These are phyloP conservation scores for Thinopyrum elongatum DNA, from an alignment of 176 grass and related monocot species.

Conservation along the genomic window DNA sequence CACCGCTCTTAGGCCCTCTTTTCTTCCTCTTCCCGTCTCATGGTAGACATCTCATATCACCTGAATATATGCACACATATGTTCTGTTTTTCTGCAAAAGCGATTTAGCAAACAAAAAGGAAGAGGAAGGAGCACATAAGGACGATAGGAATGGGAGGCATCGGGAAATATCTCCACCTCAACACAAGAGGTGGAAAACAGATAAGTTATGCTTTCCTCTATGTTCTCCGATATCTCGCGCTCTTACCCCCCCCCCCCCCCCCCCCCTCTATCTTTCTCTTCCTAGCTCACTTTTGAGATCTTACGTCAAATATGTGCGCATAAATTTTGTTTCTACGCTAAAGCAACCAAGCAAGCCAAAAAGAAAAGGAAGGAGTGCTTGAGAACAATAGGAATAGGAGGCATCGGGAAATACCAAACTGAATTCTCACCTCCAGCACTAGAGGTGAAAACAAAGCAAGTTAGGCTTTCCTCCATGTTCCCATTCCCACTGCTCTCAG, in stretches of 20 bases:
- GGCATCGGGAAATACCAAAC: slow-evolving; percentile 27
- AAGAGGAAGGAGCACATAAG: slow-evolving; percentile 28
- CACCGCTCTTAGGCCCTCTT: slow-evolving; percentile 28
- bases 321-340: not conserved
- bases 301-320: not conserved
- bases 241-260: not conserved
- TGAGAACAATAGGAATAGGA: slow-evolving; percentile 41
- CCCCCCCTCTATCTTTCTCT: slow-evolving; percentile 15
- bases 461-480: slow-evolving; percentile 13
- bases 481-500: slow-evolving; percentile 21
- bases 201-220: slow-evolving; percentile 1
- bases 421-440: not conserved
- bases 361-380: slow-evolving; percentile 28
- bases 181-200: not conserved
- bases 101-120: not conserved
- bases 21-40: slow-evolving; percentile 23
- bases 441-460: not conserved
- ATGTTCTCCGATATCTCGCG: slow-evolving; percentile 29
- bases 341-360: not conserved
- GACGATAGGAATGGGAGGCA: slow-evolving; percentile 29
- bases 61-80: not conserved
- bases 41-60: not conserved
- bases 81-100: not conserved
- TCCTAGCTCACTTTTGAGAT: not conserved
- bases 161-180: slow-evolving; percentile 24